Conservation (phyloP, 495 filamentous ascomycete species). For the Xylaria palmicola region DNA sequence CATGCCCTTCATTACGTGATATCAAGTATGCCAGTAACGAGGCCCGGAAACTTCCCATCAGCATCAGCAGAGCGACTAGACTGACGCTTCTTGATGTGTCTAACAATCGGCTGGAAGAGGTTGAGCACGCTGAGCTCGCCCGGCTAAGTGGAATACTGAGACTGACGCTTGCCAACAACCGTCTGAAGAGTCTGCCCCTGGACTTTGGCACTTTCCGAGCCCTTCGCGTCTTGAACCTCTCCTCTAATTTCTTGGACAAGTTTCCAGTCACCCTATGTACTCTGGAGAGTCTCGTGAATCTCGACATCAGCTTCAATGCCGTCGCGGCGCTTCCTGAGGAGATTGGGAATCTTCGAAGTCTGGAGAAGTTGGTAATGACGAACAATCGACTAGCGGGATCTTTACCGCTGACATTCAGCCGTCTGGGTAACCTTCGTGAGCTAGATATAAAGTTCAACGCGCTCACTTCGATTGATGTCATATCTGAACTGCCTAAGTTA, state of each 20-base stretch:
- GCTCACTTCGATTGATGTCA: slow-evolving; percentile 79
- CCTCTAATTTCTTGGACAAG: slow-evolving; percentile 82
- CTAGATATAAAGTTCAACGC: slow-evolving; percentile 92
- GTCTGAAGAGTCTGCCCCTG: slow-evolving; percentile 68
- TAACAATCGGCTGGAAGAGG: slow-evolving; percentile 84
- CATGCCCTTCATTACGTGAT: slow-evolving; percentile 86
- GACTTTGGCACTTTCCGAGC: slow-evolving; percentile 77
- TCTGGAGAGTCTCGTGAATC: slow-evolving; percentile 78
- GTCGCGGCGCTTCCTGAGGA: slow-evolving; percentile 72
- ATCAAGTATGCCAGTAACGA: slow-evolving; percentile 95
- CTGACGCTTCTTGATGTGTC: slow-evolving; percentile 91
- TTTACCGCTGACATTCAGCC: slow-evolving; percentile 66
- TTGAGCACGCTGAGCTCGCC: slow-evolving; percentile 76
- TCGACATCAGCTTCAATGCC: slow-evolving; percentile 95
- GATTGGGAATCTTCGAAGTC: slow-evolving; percentile 70
- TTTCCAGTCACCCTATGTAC: slow-evolving; percentile 85
- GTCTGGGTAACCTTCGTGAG: slow-evolving; percentile 77
- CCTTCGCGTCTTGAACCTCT: slow-evolving; percentile 81
- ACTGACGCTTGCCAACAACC: slow-evolving; percentile 91
- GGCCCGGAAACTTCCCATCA: slow-evolving; percentile 78
- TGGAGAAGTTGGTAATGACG: slow-evolving; percentile 91
- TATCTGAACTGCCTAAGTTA: slow-evolving; percentile 77
- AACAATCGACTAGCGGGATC: slow-evolving; percentile 83
- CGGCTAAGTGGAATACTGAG: slow-evolving; percentile 68
- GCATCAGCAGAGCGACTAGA: slow-evolving; percentile 75